Base-by-base conservation (phyloP, 108 stramenopile species). In the Skeletonema grethae region DNA sequence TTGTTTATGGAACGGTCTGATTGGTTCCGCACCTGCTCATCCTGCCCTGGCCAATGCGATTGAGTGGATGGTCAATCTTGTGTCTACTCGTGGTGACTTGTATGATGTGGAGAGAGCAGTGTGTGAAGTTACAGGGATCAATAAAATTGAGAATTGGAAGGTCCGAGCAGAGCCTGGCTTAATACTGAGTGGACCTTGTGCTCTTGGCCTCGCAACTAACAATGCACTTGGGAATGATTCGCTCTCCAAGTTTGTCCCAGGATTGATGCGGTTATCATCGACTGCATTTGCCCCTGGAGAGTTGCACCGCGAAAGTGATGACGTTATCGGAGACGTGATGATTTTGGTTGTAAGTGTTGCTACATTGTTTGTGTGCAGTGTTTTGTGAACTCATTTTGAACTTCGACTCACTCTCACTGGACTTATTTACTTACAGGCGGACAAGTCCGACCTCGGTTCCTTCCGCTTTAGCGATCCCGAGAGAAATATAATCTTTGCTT, bases 1-100 rank as follows among this genome's bases (percentile, higher is more conserved):
- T 67, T 88, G 87, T 50, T 32, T 84, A 20, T 88, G 87, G 87
- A 85, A 88, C 57, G 87, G 87, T 29, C 35, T 88, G 22, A 63
- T 88, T 53, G 87, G 85, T 16, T 79, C 85, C 13, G 82, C 87
- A 24, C 84, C 84, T 43, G 83, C 79, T 16, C 85, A 85, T 78
- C 87, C 87, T 24, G 66, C 74, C 50, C 43, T 88, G 41, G 70
- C 83, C 0, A 71, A 83, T 60, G 87, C 73, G 5, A 76, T 88
- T 18, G 87, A 85, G 66, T 75, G 79, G 70, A 72, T 84, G 60
- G 70, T 88, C 12, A 88, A 83, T 63, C 72, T 73, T 22, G 80
- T 85, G 16, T 69, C 80, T 8, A 63, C 59, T 43, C 75, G 85
- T 12, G 71, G 53, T 13, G 84, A 85, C 60, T 48, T 82, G 61